Percentiles rank a stretch among this genome's conserved stretches.
Evolutionary conservation across 2,329 filamentous ascomycete species (phyloP).

Genomic region (Hypoxylon sp.): DNA sequence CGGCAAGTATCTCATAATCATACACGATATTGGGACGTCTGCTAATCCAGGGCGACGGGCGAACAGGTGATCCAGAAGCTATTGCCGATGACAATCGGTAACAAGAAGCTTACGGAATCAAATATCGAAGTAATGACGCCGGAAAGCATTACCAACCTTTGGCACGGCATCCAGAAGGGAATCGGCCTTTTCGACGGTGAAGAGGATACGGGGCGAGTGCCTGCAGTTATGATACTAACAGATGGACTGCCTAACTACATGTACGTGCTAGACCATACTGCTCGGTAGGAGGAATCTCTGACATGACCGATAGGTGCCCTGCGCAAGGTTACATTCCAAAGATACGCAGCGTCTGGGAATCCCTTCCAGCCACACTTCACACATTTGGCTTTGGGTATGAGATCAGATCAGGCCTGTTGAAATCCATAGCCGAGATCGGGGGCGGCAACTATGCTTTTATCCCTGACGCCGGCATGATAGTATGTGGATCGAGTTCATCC

Average conservation of each 20-base stretch:
- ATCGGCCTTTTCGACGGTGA: conserved; percentile 59
- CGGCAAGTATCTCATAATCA: conserved; percentile 41
- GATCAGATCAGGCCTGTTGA: conserved; percentile 65
- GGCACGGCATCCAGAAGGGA: conserved; percentile 67
- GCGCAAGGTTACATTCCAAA: conserved; percentile 66
- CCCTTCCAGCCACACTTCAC: conserved; percentile 61
- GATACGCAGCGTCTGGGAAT: conserved; percentile 56
- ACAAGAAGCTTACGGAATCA: conserved; percentile 58
- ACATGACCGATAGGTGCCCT: conserved; percentile 56
- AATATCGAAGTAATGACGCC: conserved; percentile 60
- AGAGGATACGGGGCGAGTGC: conserved; percentile 55
- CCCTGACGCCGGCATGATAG: conserved; percentile 71
- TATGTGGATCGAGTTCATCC: conserved; percentile 41
- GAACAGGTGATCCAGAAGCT: conserved; percentile 60
- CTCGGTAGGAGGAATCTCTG: background rate
- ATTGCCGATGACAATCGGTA: conserved; percentile 59
- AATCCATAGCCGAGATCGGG: conserved; percentile 69
- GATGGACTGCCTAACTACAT: conserved; percentile 68
- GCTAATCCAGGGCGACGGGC: conserved; percentile 17
- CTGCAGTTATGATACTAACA: conserved; percentile 66
- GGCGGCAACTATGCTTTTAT: conserved; percentile 72
- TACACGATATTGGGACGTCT: background rate
- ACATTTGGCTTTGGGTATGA: conserved; percentile 68
- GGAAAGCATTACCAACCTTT: conserved; percentile 64
- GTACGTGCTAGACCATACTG: conserved; percentile 45